Evolutionary conservation across 805 yeast genomes (phyloP), one percentile per base, ranked within the genome.

Genomic region (Cyberlindnera saturnus): DNA sequence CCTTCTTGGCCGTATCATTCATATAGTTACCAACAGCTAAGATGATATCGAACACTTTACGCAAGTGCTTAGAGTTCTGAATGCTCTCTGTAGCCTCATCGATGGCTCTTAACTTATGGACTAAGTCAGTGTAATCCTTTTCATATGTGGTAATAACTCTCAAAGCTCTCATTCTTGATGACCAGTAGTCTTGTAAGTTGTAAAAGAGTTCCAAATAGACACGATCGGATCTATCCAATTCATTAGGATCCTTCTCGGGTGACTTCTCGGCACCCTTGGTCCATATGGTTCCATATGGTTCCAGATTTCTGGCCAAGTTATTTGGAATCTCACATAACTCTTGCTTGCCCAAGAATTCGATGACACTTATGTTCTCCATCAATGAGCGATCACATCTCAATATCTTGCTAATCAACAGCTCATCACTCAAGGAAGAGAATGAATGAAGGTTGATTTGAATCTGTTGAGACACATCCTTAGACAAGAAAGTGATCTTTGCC

Each of bases 381-480:
- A 84, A 66, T 9, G 71, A 73, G 26, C 64, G 62, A 46, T 82
- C 87, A 66, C 95, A 85, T 30, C 65, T 57, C 44, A 85, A 66
- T 3, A 84, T 77, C 55, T 73, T 75, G 4, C 50, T 41, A 3
- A 82, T 69, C 45, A 85, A 66, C 34, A 77, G 80, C 20, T 70
- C 76, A 35, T 75, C 88, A 3, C 74, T 56, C 30, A 73, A 56
- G 28, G 63, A 62, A 16, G 79, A 74, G 59, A 76, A 84, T 56
- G 75, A 69, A 54, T 85, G 90, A 43, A 85, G 67, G 55, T 85
- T 85, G 53, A 85, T 85, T 34, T 88, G 88, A 63, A 85, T 83
- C 56, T 84, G 90, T 54, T 85, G 93, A 2, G 86, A 81, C 16
- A 82, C 56, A 49, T 85, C 93, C 47, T 89, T 69, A 0, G 90